Percentiles rank a stretch among this genome's conserved stretches.
Conservation (phyloP, 192 early-diverging fungal genomes). For the Backusella australiensis region DNA sequence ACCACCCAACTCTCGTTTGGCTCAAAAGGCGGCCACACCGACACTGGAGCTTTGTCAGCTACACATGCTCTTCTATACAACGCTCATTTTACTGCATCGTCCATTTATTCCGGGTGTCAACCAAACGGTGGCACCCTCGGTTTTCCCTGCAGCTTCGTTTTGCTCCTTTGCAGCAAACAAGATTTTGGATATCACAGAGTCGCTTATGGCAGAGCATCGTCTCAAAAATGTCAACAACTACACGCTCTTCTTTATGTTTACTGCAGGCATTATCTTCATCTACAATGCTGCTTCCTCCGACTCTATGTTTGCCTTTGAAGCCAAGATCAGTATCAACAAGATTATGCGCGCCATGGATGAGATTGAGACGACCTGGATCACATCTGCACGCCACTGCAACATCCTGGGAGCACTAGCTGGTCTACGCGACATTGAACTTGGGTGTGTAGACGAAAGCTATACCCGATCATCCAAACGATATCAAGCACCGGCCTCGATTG, state of each 20-base stretch:
- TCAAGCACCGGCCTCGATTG: conserved; percentile 16
- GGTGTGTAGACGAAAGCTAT: conserved; percentile 25
- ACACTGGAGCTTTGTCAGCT: conserved; percentile 29
- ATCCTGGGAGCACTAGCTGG: conserved; percentile 32
- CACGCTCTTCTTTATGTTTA: conserved; percentile 31
- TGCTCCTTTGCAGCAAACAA: conserved; percentile 36
- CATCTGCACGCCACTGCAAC: conserved; percentile 30
- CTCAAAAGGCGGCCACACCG: conserved; percentile 14
- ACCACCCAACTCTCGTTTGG: conserved; percentile 32
- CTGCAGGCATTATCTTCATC: conserved; percentile 38
- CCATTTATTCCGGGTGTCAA: conserved; percentile 43
- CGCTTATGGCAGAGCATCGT: conserved; percentile 18
- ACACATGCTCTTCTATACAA: conserved; percentile 53
- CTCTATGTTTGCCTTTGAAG: conserved; percentile 29
- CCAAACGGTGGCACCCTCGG: neutral
- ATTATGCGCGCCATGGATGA: conserved; percentile 31
- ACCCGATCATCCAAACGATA: neutral
- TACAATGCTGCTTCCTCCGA: conserved; percentile 28
- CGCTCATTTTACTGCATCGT: conserved; percentile 51
- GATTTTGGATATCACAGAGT: conserved; percentile 36
- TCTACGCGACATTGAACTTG: conserved; percentile 31
- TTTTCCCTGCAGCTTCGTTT: conserved; percentile 27
- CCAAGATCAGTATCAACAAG: conserved; percentile 34
- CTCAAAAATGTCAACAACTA: conserved; percentile 35
- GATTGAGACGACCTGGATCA: conserved; percentile 32